Evolutionary conservation across 768 basidiomycete genomes (phyloP), one percentile per base, ranked within the genome.

Genomic region (Asterophora parasitica): DNA sequence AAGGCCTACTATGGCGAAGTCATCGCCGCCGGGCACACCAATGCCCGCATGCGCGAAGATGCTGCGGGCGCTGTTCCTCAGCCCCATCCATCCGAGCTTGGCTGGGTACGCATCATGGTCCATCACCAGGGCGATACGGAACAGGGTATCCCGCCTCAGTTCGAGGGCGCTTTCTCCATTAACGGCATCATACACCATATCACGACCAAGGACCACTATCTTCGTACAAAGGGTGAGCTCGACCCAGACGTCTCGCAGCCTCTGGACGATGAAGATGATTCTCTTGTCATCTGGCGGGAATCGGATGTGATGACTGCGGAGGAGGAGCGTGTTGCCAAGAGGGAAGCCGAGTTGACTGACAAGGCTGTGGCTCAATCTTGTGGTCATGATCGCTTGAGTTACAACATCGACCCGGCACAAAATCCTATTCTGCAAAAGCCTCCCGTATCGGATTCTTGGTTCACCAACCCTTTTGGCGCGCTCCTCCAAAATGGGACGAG

Each of bases 71-170:
- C 77, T 17, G 56, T 74, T 4, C 72, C 68, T 32, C 64, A 60
- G 43, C 60, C 74, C 38, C 73, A 73, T 49, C 64, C 72, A 8
- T 65, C 72, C 23, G 75, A 76, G 34, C 70, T 85, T 9, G 91
- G 91, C 19, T 87, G 84, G 80, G 89, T 88, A 13, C 81, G 85
- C 16, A 81, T 93, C 54, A 78, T 84, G 65, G 75, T 90, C 3
- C 80, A 88, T 61, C 65, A 82, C 56, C 76, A 83, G 55, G 77
- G 77, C 26, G 76, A 84, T 56, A 64, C 66, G 20, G 61, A 61
- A 20, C 56, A 58, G 19, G 76, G 73, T 26, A 58, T 72, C 35
- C 64, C 78, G 3, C 84, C 85, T 13, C 64, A 77, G 7, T 88
- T 82, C 56, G 87, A 89, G 59, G 89, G 90, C 52, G 81, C 82